Conservation (phyloP, 108 stramenopile species). For the Skeletonema tropicum region DNA sequence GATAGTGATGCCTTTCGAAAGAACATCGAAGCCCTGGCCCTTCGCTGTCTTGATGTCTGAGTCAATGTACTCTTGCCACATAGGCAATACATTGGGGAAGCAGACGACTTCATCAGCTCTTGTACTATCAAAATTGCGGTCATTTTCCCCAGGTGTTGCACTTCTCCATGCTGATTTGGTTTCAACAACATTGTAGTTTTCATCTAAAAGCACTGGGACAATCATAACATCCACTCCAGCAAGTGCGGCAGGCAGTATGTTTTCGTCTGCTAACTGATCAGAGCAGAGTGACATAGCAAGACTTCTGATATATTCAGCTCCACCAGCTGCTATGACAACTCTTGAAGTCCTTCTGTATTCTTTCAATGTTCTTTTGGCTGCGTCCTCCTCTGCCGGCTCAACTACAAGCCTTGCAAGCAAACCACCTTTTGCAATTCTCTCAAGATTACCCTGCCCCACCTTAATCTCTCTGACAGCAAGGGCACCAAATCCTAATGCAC, state of each 20-base stretch:
- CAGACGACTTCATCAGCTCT: slow-evolving; percentile 68
- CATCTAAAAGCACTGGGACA: slow-evolving; percentile 71
- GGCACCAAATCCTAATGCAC: slow-evolving; percentile 58
- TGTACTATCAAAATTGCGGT: slow-evolving; percentile 66
- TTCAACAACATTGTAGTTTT: slow-evolving; percentile 55
- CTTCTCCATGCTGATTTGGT: slow-evolving; percentile 47
- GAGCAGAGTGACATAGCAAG: slow-evolving; percentile 68
- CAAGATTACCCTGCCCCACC: slow-evolving; percentile 72
- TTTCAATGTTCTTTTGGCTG: slow-evolving; percentile 33
- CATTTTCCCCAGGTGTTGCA: slow-evolving; percentile 47
- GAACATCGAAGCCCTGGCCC: slow-evolving; percentile 80
- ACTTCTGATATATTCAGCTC: slow-evolving; percentile 66
- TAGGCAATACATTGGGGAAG: slow-evolving; percentile 56
- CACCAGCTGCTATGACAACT: slow-evolving; percentile 79
- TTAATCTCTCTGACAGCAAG: slow-evolving; percentile 67
- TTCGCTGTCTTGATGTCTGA: slow-evolving; percentile 72
- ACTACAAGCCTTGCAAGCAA: slow-evolving; percentile 68
- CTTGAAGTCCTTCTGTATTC: slow-evolving; percentile 72
- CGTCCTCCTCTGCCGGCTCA: slow-evolving; percentile 45
- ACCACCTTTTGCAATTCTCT: slow-evolving; percentile 77
- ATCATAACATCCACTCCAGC: slow-evolving; percentile 68
- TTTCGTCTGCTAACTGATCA: slow-evolving; percentile 77
- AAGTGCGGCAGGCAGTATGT: slow-evolving; percentile 63
- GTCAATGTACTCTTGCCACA: slow-evolving; percentile 73
- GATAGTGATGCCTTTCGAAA: slow-evolving; percentile 75